These are phyloP conservation scores for Raphidocelis subcapitata DNA, from an alignment of 139 green algal species.

Conservation along the genomic window DNA sequence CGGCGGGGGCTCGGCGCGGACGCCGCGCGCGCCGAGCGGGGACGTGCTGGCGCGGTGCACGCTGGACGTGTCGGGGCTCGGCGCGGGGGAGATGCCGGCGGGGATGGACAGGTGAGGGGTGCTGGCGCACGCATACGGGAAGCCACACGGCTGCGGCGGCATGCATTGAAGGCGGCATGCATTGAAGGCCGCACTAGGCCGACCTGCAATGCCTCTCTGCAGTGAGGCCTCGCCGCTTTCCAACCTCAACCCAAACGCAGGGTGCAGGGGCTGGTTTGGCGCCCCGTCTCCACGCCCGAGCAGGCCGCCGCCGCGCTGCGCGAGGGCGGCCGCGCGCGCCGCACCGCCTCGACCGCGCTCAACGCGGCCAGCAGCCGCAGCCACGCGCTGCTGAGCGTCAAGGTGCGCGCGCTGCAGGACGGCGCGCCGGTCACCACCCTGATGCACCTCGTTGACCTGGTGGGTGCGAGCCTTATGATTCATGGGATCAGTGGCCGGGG, in stretches of 20 bases:
- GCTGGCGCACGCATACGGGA: too few species aligned
- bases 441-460: slow-evolving; percentile 83
- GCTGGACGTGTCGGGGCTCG: slow-evolving; percentile 46
- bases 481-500: not conserved
- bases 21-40: too few species aligned
- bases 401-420: slow-evolving; percentile 45
- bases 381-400: slow-evolving; percentile 72
- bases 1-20: not conserved
- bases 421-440: slow-evolving; percentile 5
- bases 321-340: slow-evolving; percentile 40
- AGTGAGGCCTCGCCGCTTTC: too few species aligned
- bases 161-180: too few species aligned
- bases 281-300: slow-evolving; percentile 54
- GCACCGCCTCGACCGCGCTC: slow-evolving; percentile 60
- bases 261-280: slow-evolving; percentile 44
- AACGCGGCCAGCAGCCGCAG: slow-evolving; percentile 73
- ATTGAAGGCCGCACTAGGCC: too few species aligned
- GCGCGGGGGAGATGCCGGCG: slow-evolving; percentile 45
- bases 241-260: not conserved
- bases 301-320: slow-evolving; percentile 30
- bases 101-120: slow-evolving; percentile 32
- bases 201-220: too few species aligned
- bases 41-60: slow-evolving; percentile 1
- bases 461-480: too few species aligned
- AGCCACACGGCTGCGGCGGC: too few species aligned